Evolutionary conservation across 192 early-diverging fungal genomes (phyloP).

Genomic region (Linnemannia zychae): DNA sequence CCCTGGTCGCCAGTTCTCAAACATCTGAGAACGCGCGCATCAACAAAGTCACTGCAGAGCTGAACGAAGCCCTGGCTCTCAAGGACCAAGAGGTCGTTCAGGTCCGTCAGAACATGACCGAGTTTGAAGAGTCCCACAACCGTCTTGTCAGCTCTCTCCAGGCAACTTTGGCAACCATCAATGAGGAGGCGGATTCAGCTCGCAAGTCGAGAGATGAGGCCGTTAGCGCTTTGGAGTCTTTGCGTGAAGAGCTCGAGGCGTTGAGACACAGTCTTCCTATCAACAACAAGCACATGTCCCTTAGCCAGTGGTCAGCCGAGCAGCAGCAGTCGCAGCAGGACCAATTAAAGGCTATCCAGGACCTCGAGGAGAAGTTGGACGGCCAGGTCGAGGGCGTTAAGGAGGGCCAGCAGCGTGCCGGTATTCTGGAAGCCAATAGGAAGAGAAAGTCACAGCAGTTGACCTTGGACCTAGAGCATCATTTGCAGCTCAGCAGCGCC

Average conservation of each 20-base stretch:
- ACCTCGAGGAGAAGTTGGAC: constrained; percentile 45
- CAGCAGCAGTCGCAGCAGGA: constrained; percentile 53
- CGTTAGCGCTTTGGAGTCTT: constrained; percentile 35
- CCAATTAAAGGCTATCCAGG: constrained; percentile 41
- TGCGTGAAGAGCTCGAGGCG: constrained; percentile 48
- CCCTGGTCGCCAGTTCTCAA: constrained; percentile 42
- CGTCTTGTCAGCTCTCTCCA: constrained; percentile 48
- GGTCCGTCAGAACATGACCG: constrained; percentile 55
- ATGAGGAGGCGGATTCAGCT: constrained; percentile 52
- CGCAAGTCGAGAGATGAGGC: constrained; percentile 54
- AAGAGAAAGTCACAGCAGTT: constrained; percentile 51
- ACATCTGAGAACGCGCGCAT: constrained; percentile 52
- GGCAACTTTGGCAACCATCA: constrained; percentile 48
- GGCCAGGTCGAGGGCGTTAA: constrained; percentile 54
- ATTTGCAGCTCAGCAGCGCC: constrained; percentile 50
- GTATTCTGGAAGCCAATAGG: constrained; percentile 41
- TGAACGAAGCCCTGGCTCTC: constrained; percentile 51
- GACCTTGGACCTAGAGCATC: constrained; percentile 46
- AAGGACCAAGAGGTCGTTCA: constrained; percentile 55
- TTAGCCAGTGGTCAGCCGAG: constrained; percentile 51
- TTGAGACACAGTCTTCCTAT: constrained; percentile 48
- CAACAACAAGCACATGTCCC: constrained; percentile 50
- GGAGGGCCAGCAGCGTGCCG: constrained; percentile 46
- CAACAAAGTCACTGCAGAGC: constrained; percentile 46
- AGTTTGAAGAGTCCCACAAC: constrained; percentile 55